Percentiles rank a stretch among this genome's conserved stretches.
Evolutionary conservation across 352 stramenopile species (phyloP).

Genomic region (Phytophthora macrochlamydospora): DNA sequence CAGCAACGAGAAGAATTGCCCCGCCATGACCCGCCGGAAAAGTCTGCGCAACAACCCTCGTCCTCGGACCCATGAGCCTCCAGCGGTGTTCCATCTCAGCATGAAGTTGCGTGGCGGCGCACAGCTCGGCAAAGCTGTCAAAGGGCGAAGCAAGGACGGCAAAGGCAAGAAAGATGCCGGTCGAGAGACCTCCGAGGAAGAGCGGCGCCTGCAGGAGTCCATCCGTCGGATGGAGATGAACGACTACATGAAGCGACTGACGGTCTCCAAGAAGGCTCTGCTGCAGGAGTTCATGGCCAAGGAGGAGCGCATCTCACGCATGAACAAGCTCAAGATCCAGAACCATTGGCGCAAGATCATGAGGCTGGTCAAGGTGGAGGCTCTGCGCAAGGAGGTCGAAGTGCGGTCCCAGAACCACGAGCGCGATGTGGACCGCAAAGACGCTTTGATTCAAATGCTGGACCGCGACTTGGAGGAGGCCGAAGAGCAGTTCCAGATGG

Average conservation of each 20-base stretch:
- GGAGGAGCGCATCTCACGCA: constrained; percentile 70
- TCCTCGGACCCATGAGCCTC: background rate
- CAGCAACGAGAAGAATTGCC: background rate
- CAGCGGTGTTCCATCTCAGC: constrained; percentile 33
- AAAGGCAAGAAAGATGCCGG: constrained; percentile 60
- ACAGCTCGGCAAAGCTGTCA: constrained; percentile 81
- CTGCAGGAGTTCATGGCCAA: constrained; percentile 81
- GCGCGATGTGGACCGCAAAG: constrained; percentile 94
- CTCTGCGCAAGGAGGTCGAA: constrained; percentile 92
- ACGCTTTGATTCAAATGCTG: constrained; percentile 96
- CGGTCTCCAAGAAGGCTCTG: constrained; percentile 75
- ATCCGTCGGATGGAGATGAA: constrained; percentile 87
- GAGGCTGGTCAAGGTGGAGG: constrained; percentile 93
- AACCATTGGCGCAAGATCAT: constrained; percentile 97
- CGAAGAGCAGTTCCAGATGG: constrained; percentile 94
- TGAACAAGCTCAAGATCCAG: constrained; percentile 93
- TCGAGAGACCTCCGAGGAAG: constrained; percentile 64
- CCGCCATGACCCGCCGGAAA: constrained; percentile 26
- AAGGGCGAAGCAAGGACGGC: constrained; percentile 77
- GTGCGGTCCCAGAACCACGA: constrained; percentile 94
- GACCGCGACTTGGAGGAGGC: constrained; percentile 93
- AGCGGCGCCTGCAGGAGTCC: constrained; percentile 72
- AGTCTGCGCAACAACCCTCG: constrained; percentile 31
- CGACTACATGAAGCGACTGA: constrained; percentile 85
- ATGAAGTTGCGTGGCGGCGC: constrained; percentile 65